Evolutionary conservation across 352 stramenopile genomes (phyloP).

Genomic region (Phytopythium montanum): DNA sequence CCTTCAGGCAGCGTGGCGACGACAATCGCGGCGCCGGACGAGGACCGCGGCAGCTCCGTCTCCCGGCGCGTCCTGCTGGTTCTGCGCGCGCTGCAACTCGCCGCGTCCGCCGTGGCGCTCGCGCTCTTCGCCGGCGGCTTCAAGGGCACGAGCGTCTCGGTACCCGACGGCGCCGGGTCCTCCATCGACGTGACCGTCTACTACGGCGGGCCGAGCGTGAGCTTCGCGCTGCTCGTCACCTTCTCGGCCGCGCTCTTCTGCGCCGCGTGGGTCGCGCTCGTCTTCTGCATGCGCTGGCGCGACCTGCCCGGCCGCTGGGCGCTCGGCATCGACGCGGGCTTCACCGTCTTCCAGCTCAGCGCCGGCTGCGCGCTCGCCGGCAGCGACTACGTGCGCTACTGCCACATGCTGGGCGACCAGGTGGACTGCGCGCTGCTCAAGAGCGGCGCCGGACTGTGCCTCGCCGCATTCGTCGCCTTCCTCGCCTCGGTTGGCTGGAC

Average conservation of each 20-base stretch:
- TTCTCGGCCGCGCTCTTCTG: slow-evolving; percentile 55
- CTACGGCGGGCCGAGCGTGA: slow-evolving; percentile 51
- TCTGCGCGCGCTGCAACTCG: slow-evolving; percentile 52
- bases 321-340: slow-evolving; percentile 50
- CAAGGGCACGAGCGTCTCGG: slow-evolving; percentile 21
- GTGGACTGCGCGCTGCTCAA: slow-evolving; percentile 51
- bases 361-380: slow-evolving; percentile 51
- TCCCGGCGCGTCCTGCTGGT: slow-evolving; percentile 14
- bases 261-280: slow-evolving; percentile 42
- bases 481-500: slow-evolving; percentile 56
- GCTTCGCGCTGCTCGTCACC: slow-evolving; percentile 59
- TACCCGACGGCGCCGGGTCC: slow-evolving; percentile 13
- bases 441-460: slow-evolving; percentile 42
- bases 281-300: slow-evolving; percentile 27
- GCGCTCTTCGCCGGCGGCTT: slow-evolving; percentile 49
- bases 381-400: slow-evolving; percentile 70
- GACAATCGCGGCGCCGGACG: slow-evolving; percentile 2
- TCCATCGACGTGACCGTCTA: slow-evolving; percentile 43
- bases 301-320: slow-evolving; percentile 37
- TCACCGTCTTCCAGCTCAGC: slow-evolving; percentile 71
- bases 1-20: slow-evolving; percentile 1
- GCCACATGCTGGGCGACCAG: slow-evolving; percentile 27
- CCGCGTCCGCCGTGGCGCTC: slow-evolving; percentile 39
- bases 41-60: neutral
- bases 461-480: slow-evolving; percentile 60